Conservation (phyloP, 257 asterid species). For the Cordia subcordata region DNA sequence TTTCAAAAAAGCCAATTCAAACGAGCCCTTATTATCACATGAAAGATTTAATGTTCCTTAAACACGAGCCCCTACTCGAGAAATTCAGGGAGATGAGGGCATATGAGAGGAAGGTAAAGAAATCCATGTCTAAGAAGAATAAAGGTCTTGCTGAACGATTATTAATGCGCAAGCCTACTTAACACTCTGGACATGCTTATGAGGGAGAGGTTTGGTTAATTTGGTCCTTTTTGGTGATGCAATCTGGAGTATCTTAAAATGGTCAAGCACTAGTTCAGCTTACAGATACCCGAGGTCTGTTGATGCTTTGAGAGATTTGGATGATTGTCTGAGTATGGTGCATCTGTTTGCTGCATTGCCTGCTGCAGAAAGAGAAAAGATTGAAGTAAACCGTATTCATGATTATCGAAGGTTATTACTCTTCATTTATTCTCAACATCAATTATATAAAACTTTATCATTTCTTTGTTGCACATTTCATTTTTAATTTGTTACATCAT, state of each 20-base stretch:
- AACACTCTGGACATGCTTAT: constrained; percentile 78
- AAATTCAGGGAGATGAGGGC: constrained; percentile 67
- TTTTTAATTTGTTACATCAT: too few relatives aligned
- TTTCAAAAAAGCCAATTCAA: too few relatives aligned
- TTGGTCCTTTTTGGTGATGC: background rate
- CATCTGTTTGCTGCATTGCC: constrained; percentile 98
- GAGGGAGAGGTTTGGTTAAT: constrained; percentile 55
- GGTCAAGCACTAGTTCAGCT: constrained; percentile 2
- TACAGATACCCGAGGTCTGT: constrained; percentile 80
- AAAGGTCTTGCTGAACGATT: constrained; percentile 76
- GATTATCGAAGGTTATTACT: constrained; percentile 75
- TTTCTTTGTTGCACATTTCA: background rate
- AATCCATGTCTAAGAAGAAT: constrained; percentile 79
- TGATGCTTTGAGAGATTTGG: constrained; percentile 92
- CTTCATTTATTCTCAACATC: background rate
- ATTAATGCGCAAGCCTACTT: constrained; percentile 68
- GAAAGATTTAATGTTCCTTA: constrained; percentile 85
- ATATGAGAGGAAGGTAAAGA: constrained; percentile 72
- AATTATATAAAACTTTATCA: background rate
- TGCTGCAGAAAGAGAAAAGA: constrained; percentile 81
- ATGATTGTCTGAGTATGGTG: constrained; percentile 94
- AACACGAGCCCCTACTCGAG: constrained; percentile 81
- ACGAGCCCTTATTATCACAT: constrained; percentile 88
- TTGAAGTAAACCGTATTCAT: constrained; percentile 74
- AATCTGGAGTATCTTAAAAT: background rate